These are phyloP conservation scores for Bryoglossum gracile DNA, from an alignment of 495 filamentous ascomycete genomes.

Conservation along the genomic window DNA sequence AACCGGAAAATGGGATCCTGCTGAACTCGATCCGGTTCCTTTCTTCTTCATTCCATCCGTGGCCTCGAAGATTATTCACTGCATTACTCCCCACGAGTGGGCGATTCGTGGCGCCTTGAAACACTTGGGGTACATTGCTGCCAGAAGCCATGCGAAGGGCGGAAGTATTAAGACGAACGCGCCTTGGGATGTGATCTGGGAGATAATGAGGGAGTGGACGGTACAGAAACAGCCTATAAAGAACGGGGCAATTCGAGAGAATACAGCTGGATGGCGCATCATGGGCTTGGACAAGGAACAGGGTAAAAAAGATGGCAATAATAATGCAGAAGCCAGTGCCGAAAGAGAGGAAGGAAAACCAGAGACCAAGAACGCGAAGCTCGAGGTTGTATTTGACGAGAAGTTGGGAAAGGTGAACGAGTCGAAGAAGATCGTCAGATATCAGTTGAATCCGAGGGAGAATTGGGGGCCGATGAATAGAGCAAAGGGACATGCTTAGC, in stretches of 20 bases:
- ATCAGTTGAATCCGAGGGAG: constrained; percentile 77
- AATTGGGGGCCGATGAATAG: constrained; percentile 91
- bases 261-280: constrained; percentile 63
- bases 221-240: constrained; percentile 70
- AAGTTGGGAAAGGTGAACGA: constrained; percentile 60
- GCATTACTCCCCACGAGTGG: constrained; percentile 62
- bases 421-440: constrained; percentile 61
- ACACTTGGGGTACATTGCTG: constrained; percentile 70
- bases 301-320: constrained; percentile 6
- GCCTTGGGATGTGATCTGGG: constrained; percentile 82
- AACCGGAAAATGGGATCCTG: constrained; percentile 39
- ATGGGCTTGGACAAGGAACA: constrained; percentile 20
- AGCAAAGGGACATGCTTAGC: constrained; percentile 45
- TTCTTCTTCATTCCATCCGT: constrained; percentile 78
- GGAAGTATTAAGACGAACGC: constrained; percentile 90
- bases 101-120: constrained; percentile 72
- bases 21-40: constrained; percentile 58
- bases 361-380: constrained; percentile 18
- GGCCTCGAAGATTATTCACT: constrained; percentile 68
- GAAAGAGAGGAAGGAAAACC: constrained; percentile 12
- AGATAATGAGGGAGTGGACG: constrained; percentile 88
- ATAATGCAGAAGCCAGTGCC: constrained; percentile 8
- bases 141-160: constrained; percentile 76
- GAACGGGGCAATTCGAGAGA: constrained; percentile 55
- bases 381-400: constrained; percentile 77